phyloP scores from a whole-genome alignment of 2,329 filamentous ascomycete species.

The Botryotinia globosa region DNA sequence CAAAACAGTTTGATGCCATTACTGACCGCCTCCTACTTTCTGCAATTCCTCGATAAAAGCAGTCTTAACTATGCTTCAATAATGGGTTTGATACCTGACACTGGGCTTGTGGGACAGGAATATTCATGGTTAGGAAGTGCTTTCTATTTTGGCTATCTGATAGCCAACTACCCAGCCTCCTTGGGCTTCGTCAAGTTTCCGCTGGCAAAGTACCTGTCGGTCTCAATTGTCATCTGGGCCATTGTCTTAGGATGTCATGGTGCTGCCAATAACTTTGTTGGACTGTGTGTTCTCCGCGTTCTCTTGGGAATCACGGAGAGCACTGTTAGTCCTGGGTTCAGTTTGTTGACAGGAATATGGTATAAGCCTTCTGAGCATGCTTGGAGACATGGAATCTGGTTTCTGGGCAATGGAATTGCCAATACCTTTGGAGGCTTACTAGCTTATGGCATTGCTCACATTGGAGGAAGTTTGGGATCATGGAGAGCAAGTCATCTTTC shows the following conservation, averaged over 20 bases:
- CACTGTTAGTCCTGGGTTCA: constrained; percentile 37
- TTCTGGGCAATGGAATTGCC: constrained; percentile 34
- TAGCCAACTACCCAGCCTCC: constrained; percentile 25
- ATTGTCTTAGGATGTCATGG: constrained; percentile 41
- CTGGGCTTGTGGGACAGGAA: constrained; percentile 43
- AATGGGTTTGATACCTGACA: constrained; percentile 45
- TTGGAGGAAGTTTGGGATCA: constrained; percentile 22
- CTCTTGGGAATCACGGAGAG: constrained; percentile 35
- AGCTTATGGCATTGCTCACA: constrained; percentile 38
- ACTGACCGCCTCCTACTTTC: constrained; percentile 3
- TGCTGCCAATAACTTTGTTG: constrained; percentile 26
- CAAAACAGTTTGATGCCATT: constrained; percentile 14
- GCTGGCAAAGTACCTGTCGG: constrained; percentile 59
- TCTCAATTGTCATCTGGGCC: constrained; percentile 62
- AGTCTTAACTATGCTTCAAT: constrained; percentile 41
- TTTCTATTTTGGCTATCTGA: constrained; percentile 44
- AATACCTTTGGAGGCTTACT: constrained; percentile 38
- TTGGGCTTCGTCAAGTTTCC: constrained; percentile 39
- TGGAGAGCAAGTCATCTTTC: constrained; percentile 25
- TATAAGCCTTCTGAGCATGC: constrained; percentile 27
- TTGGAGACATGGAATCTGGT: constrained; percentile 22
- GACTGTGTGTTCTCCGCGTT: constrained; percentile 31
- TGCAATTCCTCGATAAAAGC: constrained; percentile 19
- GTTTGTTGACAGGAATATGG: constrained; percentile 39
- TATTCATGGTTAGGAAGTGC: constrained; percentile 48